Evolutionary conservation across 2,329 filamentous ascomycete species (phyloP).

Genomic region (Aureobasidium pullulans): DNA sequence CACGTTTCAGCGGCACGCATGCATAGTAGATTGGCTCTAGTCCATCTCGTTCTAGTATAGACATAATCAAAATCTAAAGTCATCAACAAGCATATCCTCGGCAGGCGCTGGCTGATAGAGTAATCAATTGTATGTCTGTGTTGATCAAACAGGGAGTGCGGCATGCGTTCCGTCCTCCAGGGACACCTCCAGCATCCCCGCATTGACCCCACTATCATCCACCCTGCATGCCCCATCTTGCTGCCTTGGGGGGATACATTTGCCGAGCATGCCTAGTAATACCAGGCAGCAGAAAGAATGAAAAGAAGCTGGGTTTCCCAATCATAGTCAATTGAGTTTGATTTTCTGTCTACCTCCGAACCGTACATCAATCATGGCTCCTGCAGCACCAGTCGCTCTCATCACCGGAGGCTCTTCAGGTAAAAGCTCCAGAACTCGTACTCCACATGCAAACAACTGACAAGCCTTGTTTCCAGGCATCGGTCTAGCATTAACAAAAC

Average conservation of each 20-base stretch:
- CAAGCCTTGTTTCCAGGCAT: slow-evolving; percentile 23
- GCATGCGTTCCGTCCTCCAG: neutral
- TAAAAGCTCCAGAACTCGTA: neutral
- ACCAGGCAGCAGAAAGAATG: too few species aligned
- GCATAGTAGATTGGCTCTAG: neutral
- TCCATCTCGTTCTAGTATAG: neutral
- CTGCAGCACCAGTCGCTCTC: slow-evolving; percentile 30
- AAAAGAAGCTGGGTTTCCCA: too few species aligned
- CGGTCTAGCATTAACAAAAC: slow-evolving; percentile 36
- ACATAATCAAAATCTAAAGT: neutral
- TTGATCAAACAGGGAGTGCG: neutral
- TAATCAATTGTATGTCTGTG: neutral
- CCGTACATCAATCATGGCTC: neutral
- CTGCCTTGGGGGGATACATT: neutral
- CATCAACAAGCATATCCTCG: neutral
- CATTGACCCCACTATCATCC: neutral
- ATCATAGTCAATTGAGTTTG: neutral
- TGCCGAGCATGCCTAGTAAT: neutral
- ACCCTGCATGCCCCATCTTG: neutral
- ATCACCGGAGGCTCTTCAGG: slow-evolving; percentile 38
- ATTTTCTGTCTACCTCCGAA: neutral
- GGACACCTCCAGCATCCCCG: neutral
- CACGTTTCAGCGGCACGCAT: neutral
- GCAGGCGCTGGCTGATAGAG: neutral
- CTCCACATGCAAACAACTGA: neutral